These are phyloP conservation scores for Heterobasidion annosum DNA, from an alignment of 1,284 basidiomycete species.

Conservation along the genomic window DNA sequence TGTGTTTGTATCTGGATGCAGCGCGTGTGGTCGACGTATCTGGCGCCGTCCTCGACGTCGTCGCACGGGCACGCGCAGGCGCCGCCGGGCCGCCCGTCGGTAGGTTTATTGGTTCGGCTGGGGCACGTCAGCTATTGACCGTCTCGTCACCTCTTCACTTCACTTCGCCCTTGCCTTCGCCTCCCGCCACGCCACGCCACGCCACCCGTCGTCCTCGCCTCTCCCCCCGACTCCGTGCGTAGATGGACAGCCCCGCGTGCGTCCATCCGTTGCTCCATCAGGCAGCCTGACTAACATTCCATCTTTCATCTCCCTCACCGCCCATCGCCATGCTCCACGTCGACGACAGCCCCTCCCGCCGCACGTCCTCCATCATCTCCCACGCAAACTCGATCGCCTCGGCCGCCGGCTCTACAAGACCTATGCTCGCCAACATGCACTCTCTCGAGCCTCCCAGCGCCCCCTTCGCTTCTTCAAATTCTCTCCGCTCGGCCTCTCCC, in stretches of 20 bases:
- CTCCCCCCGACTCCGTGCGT: conserved; percentile 8
- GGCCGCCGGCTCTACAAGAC: conserved; percentile 24
- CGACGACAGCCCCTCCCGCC: conserved; percentile 19
- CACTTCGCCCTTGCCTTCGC: no score
- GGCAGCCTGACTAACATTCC: neutral
- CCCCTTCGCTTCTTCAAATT: conserved; percentile 18
- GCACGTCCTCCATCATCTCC: conserved; percentile 25
- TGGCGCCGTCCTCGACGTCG: conserved; percentile 13
- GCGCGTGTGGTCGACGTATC: conserved; percentile 42
- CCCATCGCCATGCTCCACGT: neutral
- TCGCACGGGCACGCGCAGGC: conserved; percentile 1
- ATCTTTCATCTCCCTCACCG: neutral
- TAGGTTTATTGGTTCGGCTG: conserved; percentile 12
- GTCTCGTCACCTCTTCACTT: no score
- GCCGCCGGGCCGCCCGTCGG: conserved; percentile 13
- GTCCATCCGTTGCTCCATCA: conserved; percentile 5
- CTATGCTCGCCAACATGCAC: conserved; percentile 26
- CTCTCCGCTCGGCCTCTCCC: conserved; percentile 18
- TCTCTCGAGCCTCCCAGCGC: conserved; percentile 20
- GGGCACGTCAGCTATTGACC: neutral
- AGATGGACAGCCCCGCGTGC: conserved; percentile 20
- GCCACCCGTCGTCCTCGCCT: neutral
- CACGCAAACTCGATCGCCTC: conserved; percentile 27
- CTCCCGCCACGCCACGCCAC: no score
- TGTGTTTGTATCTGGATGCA: conserved; percentile 24